Conservation (phyloP, 2,329 filamentous ascomycete genomes). For the Tolypocladium amazonense region DNA sequence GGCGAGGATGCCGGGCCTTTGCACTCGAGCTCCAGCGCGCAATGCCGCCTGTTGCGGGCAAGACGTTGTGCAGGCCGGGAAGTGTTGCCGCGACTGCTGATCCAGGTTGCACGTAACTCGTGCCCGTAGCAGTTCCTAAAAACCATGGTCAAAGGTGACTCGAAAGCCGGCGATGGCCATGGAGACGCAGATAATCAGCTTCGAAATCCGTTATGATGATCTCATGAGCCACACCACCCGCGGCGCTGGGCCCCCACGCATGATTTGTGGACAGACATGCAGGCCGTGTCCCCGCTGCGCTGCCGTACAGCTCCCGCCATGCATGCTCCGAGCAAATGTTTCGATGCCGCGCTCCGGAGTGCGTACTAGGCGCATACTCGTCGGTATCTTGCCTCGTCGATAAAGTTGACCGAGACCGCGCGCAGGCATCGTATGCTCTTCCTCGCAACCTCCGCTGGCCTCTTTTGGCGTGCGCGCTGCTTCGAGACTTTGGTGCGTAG, state of each 20-base stretch:
- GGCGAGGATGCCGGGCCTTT: background rate
- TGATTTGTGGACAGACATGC: constrained; percentile 6
- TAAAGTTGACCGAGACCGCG: background rate
- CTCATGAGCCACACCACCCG: constrained; percentile 13
- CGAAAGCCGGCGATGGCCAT: background rate
- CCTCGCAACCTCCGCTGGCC: background rate
- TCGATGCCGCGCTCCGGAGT: background rate
- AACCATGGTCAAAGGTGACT: background rate
- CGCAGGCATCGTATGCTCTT: background rate
- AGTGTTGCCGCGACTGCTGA: background rate
- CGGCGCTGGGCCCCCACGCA: background rate
- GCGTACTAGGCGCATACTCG: background rate
- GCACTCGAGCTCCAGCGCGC: background rate
- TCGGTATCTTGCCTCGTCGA: background rate
- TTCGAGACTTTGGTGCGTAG: background rate
- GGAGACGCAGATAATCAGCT: background rate
- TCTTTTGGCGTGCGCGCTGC: background rate
- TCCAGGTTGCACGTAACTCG: background rate
- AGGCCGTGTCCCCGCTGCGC: constrained; percentile 1
- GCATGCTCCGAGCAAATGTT: background rate
- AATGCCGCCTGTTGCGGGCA: background rate
- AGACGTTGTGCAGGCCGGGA: background rate
- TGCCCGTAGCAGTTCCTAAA: background rate
- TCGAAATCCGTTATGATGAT: constrained; percentile 17
- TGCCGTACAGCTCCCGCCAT: background rate